Conservation (phyloP, 768 basidiomycete genomes). For the Mycena metata region DNA sequence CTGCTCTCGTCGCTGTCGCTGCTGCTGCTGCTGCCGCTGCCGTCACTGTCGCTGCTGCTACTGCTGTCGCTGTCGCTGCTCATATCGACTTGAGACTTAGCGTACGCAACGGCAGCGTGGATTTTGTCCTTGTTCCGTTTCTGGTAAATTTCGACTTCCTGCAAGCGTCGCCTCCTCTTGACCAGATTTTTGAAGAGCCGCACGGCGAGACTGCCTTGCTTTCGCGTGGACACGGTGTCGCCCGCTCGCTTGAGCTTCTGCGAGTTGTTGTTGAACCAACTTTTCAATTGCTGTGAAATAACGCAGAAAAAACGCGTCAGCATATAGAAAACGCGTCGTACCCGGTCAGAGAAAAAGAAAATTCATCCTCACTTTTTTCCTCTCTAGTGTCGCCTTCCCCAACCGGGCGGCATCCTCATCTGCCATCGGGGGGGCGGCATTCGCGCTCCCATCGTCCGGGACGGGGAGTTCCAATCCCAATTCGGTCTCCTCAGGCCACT, state of each 20-base stretch:
- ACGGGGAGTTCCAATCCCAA: not conserved
- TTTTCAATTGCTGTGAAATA: not conserved
- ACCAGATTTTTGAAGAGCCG: not conserved
- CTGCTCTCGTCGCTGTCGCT: too few species aligned
- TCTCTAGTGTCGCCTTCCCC: not conserved
- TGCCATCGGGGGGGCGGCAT: not conserved
- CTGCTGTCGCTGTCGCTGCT: too few species aligned
- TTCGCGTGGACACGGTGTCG: not conserved
- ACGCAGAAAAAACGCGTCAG: not conserved
- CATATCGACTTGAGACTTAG: too few species aligned
- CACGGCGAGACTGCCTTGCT: not conserved
- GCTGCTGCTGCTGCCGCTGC: too few species aligned
- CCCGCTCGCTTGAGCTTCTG: not conserved
- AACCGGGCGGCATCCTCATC: not conserved
- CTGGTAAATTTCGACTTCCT: not conserved
- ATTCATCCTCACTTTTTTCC: not conserved
- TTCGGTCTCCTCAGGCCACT: not conserved
- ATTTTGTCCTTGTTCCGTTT: not conserved
- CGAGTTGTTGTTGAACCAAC: too few species aligned
- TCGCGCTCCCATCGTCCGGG: not conserved
- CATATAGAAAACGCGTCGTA: too few species aligned
- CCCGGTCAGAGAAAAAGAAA: too few species aligned
- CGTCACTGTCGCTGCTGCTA: too few species aligned
- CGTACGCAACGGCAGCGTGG: not conserved
- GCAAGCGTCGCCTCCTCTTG: not conserved